Evolutionary conservation across 1,139 yeast genomes (phyloP), one percentile per base, ranked within the genome.

Genomic region (Zygoascus hellenicus): DNA sequence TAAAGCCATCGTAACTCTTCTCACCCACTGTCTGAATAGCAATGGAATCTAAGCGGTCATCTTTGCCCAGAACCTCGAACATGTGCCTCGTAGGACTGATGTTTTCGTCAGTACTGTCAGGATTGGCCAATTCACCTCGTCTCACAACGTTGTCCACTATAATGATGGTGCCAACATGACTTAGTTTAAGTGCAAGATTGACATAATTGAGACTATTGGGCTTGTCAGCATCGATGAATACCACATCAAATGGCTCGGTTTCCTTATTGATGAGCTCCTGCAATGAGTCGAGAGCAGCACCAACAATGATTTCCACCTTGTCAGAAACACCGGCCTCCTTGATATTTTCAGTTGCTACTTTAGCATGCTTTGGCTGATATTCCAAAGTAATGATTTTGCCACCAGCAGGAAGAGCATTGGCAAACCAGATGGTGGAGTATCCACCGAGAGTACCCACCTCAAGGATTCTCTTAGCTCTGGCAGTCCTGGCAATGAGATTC

Each of bases 201-300:
- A 45, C 50, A 37, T 44, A 50, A 13, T 42, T 48, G 48, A 48
- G 49, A 44, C 55, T 53, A 36, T 48, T 45, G 28, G 44, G 46
- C 43, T 54, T 55, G 44, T 52, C 53, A 29, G 55, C 56, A 37
- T 55, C 57, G 34, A 55, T 45, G 28, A 55, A 54, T 3, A 48
- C 44, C 29, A 50, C 43, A 14, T 52, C 56, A 38, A 55, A 48
- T 32, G 42, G 42, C 11, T 46, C 42, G 16, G 42, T 48, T 7
- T n/a, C 10, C 14, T n/a, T 19, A 4, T 26, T 29, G 30, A 19
- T 11, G 14, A 38, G 15, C 43, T 30, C 39, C 47, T 32, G 26
- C 38, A 28, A 53, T 47, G 42, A 51, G 37, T 36, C 51, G 33
- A 10, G 51, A 16, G 59, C 58, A 10, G 49, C 46, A 2, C 59